A percentile compares a stretch with the other conserved stretches of the same genome.
Evolutionary conservation across 164 flowering plant species (phyloP).

Genomic region (Dillenia suffruticosa): DNA sequence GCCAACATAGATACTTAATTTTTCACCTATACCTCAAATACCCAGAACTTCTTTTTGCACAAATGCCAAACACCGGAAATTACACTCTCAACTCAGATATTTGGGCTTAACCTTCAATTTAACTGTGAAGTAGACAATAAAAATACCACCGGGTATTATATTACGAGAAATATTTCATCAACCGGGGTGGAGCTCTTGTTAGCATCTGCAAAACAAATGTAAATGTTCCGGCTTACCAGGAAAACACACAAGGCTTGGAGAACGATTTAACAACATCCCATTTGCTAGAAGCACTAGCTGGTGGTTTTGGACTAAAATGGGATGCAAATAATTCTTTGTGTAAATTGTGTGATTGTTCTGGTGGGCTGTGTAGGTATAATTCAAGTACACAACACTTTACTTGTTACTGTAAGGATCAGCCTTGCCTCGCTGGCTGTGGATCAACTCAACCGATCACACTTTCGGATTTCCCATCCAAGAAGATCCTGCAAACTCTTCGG

Average conservation of each 20-base stretch:
- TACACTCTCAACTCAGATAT: too few relatives aligned
- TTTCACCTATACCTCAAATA: slow-evolving; percentile 1
- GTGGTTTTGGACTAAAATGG: slow-evolving; percentile 40
- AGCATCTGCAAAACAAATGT: too few relatives aligned
- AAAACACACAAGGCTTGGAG: not conserved
- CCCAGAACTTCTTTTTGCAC: slow-evolving; percentile 23
- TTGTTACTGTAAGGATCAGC: slow-evolving; percentile 25
- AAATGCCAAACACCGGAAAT: not conserved
- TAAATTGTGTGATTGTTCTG: slow-evolving; percentile 10
- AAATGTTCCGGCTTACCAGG: slow-evolving; percentile 5
- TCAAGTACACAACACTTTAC: slow-evolving; percentile 7
- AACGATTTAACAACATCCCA: not conserved
- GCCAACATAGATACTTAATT: slow-evolving; percentile 9
- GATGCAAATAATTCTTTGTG: slow-evolving; percentile 19
- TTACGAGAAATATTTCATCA: too few relatives aligned
- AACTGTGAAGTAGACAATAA: too few relatives aligned
- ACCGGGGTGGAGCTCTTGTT: too few relatives aligned
- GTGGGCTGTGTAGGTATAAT: slow-evolving; percentile 35
- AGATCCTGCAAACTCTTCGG: too few relatives aligned
- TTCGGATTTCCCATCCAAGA: too few relatives aligned
- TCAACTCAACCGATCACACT: too few relatives aligned
- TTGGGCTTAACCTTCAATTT: too few relatives aligned
- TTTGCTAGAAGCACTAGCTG: slow-evolving; percentile 8
- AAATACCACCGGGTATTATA: too few relatives aligned
- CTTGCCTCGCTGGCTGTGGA: not conserved